Conservation (phyloP, 2,329 filamentous ascomycete species). For the Colletotrichum cuscutae region DNA sequence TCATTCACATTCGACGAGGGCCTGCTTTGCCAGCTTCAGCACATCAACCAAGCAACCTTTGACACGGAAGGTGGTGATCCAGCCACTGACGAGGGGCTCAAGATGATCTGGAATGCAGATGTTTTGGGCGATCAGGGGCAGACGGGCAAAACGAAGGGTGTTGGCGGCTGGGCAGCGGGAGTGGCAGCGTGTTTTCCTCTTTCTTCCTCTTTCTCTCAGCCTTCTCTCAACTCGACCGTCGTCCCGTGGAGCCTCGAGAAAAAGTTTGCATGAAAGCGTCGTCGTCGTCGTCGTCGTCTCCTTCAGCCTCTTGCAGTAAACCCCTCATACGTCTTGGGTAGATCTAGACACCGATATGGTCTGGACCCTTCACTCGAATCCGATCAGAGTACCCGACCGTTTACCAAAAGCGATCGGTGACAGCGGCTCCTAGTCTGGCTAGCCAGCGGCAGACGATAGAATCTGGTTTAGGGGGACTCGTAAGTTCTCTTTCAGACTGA, state of each 20-base stretch:
- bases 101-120: not conserved
- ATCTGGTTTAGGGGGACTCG: not conserved
- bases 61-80: not conserved
- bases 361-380: not conserved
- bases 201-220: not conserved
- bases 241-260: not conserved
- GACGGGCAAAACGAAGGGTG: not conserved
- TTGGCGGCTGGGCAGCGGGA: not conserved
- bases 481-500: not conserved
- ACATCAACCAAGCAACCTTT: not conserved
- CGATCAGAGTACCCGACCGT: not conserved
- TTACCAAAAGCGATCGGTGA: not conserved
- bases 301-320: not conserved
- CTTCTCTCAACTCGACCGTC: not conserved
- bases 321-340: not conserved
- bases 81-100: conserved; percentile 1
- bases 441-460: not conserved
- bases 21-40: not conserved
- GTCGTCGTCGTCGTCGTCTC: not conserved
- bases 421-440: not conserved
- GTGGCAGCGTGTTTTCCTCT: not conserved
- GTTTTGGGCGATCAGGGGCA: not conserved
- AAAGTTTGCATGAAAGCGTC: not conserved
- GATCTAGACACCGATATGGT: not conserved
- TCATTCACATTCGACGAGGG: not conserved